Evolutionary conservation across 371 early-diverging fungal species (phyloP).

Genomic region (Nematocida displodere): DNA sequence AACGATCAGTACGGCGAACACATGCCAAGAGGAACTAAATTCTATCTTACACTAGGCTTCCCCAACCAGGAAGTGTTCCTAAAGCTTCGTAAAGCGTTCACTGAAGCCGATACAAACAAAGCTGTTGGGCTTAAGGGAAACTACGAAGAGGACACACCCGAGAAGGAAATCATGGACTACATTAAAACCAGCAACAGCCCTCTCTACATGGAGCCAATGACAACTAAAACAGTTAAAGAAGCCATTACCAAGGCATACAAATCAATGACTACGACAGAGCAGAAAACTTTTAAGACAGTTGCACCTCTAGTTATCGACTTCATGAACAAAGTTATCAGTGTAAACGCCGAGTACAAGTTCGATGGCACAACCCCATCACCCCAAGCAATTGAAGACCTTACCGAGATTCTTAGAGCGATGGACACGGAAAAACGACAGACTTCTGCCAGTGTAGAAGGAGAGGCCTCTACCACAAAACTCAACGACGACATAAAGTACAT

Average conservation of each 20-base stretch:
- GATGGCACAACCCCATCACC: background rate
- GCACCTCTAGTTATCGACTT: background rate
- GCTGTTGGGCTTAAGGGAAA: background rate
- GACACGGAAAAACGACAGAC: background rate
- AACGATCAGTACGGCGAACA: slow-evolving; percentile 25
- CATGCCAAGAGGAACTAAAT: slow-evolving; percentile 12
- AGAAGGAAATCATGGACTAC: background rate
- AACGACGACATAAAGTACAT: slow-evolving; percentile 16
- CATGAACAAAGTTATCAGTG: background rate
- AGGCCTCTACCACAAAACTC: background rate
- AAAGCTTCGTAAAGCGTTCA: background rate
- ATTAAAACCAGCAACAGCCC: background rate
- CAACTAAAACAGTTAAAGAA: background rate
- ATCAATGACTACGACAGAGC: background rate
- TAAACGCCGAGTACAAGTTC: background rate
- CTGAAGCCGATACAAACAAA: background rate
- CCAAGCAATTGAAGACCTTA: slow-evolving; percentile 2
- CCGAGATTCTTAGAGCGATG: background rate
- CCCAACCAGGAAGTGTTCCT: slow-evolving; percentile 27
- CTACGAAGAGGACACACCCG: background rate
- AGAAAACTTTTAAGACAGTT: background rate
- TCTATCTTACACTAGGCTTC: slow-evolving; percentile 19
- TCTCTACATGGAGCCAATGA: background rate
- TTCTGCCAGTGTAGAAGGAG: too few species aligned
- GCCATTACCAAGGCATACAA: background rate